Conservation (phyloP, 305 asterid genomes). For the Fraxinus albicans region DNA sequence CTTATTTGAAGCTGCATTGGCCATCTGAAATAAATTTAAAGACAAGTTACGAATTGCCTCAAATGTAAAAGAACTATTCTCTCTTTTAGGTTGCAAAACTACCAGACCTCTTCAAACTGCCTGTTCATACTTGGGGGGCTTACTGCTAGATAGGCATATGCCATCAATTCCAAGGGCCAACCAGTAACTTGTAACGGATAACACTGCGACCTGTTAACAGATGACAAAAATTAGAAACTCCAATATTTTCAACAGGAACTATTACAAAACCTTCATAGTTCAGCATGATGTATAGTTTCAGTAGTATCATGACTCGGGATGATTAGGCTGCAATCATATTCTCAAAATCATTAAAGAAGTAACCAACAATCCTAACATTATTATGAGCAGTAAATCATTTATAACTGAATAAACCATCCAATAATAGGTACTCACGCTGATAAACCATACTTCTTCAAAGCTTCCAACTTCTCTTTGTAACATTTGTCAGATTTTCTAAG, state of each 20-base stretch:
- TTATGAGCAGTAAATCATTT: conserved; percentile 7
- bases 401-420: not conserved
- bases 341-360: not conserved
- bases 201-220: conserved; percentile 62
- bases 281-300: not conserved
- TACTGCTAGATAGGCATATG: conserved; percentile 85
- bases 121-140: conserved; percentile 80
- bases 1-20: conserved; percentile 87
- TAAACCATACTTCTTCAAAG: conserved; percentile 68
- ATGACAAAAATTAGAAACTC: conserved; percentile 9
- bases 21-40: conserved; percentile 50
- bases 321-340: not conserved
- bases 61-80: not conserved
- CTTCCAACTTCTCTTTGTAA: conserved; percentile 68
- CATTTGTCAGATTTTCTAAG: conserved; percentile 74
- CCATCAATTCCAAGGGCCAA: conserved; percentile 95
- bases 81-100: not conserved
- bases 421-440: conserved; percentile 54
- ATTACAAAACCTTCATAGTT: not conserved
- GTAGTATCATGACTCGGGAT: not conserved
- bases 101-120: conserved; percentile 68
- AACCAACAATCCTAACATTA: not conserved
- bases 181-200: conserved; percentile 88
- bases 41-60: not conserved
- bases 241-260: not conserved